Evolutionary conservation across 345 rosid species (phyloP), one percentile per base, ranked within the genome.

Genomic region (Reutealis trisperma): DNA sequence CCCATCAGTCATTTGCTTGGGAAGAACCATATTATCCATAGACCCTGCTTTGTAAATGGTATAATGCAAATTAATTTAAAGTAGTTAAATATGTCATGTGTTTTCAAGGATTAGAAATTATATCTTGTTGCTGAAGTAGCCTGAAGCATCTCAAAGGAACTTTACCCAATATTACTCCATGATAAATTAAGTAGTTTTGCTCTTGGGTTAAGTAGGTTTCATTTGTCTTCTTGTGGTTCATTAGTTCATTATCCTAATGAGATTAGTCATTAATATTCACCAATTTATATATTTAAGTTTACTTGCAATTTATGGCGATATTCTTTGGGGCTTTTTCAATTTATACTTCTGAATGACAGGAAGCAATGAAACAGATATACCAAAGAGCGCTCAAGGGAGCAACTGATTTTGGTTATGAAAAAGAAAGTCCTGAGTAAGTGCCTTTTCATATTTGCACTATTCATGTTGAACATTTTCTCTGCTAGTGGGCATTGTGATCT

Each of bases 351-450:
- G 75, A 59, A 73, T 82, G 82, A 78, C 87, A 93, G 98, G 98
- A 96, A 78, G 97, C 99, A 74, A 88, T 96, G 92, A 96, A 91
- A 80, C 99, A 96, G 83, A 92, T 89, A 73, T 93, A 90, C 82
- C 91, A 90, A 75, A 87, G 92, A 87, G 94, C 93, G 75, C 89
- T 91, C 55, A 96, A 93, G 87, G 97, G 96, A 60, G 98, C 99
- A 45, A 84, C 79, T 71, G 99, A 93, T 87, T 96, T 96, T 15
- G 98, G 97, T 71, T 96, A 93, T 84, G 94, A 89, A 75, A 96
- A 92, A 82, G 99, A 96, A 61, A 93, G 88, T 78, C 96, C 99
- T 0, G 99, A 96, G 99, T 96, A 88, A 82, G 97, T 87, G 2
- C 71, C 67, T 83, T 80, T 76, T 62, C 59, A 42, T 44, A 16